phyloP scores from a whole-genome alignment of 148 eudicot species.

The Chenopodium berlandieri region DNA sequence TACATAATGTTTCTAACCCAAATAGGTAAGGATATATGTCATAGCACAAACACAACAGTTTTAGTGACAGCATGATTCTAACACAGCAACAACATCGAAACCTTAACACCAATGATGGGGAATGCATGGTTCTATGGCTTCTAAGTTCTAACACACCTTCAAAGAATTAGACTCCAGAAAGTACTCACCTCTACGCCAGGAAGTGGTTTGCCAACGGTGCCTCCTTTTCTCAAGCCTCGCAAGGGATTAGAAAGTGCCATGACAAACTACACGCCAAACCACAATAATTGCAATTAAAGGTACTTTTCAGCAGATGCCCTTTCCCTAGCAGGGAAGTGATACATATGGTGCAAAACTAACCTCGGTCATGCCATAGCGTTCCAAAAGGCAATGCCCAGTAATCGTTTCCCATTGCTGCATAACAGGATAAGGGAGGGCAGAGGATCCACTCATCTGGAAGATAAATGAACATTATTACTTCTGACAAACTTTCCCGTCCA shows the following conservation, averaged over 20 bases:
- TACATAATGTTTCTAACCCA: not conserved
- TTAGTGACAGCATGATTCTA: not conserved
- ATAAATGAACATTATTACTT: slow-evolving; percentile 3
- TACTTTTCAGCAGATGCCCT: not conserved
- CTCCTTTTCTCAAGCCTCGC: slow-evolving; percentile 76
- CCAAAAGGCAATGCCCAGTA: slow-evolving; percentile 84
- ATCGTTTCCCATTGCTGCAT: slow-evolving; percentile 96
- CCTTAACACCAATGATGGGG: no score
- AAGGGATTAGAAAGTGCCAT: slow-evolving; percentile 94
- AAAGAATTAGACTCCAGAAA: slow-evolving; percentile 3
- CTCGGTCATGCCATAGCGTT: slow-evolving; percentile 99
- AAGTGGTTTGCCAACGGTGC: slow-evolving; percentile 96
- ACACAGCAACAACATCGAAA: not conserved
- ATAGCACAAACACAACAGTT: not conserved
- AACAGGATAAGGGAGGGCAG: slow-evolving; percentile 97
- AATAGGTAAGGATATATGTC: not conserved
- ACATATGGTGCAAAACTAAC: slow-evolving; percentile 29
- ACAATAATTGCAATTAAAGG: slow-evolving; percentile 20
- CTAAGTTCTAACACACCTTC: not conserved
- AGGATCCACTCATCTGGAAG: slow-evolving; percentile 94
- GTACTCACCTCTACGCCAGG: slow-evolving; percentile 87
- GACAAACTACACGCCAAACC: slow-evolving; percentile 61
- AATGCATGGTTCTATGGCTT: no score
- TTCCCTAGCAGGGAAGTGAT: not conserved
- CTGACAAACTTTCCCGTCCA: not conserved